Evolutionary conservation across 768 basidiomycete genomes (phyloP), one percentile per base, ranked within the genome.

Genomic region (Podaxis carcinomalis): DNA sequence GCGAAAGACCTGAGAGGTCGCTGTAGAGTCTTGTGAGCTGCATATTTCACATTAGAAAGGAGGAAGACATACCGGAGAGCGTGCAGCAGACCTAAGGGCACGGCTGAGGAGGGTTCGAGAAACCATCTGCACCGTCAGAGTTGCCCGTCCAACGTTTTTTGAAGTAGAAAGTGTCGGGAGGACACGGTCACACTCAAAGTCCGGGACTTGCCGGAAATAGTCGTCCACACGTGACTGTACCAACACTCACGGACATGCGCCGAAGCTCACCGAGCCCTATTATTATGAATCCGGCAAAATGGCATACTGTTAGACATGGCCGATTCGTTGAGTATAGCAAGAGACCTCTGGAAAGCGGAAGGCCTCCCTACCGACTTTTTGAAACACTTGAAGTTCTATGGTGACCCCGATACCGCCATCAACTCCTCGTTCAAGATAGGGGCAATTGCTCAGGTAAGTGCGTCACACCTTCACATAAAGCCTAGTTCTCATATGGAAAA

Each of bases 1-100:
- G 91, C 91, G 69, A 90, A 90, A 66, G 83, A 79, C 71, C 91
- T 85, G 72, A 87, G 72, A 54, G 82, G 71, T 63, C 83, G 79
- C 82, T 84, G 65, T 28, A 39, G 39, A 39, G 40, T 40, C 21
- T 35, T 50, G 51, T 65, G 23, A 64, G 63, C 1, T 51, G 42
- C 2, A 49, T 27, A 23, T 42, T 0, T 58, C 5, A 21, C 19
- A 3, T 14, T 10, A 36, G 28, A 57, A 39, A 36, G n/a, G 11
- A 23, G 4, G 7, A 6, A 36, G 25, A 68, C 75, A 66, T 63
- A 80, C 79, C 52, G 75, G 73, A 56, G 68, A 70, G 65, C 77
- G 76, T 59, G 72, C 73, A 67, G 77, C 74, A 64, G 69, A 74
- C 71, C 73, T 73, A 66, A 78, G 72, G 55, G 72, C 74, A 72